Evolutionary conservation across 176 grass and related monocot species (phyloP), one percentile per base, ranked within the genome.

Genomic region (Carex pumila): DNA sequence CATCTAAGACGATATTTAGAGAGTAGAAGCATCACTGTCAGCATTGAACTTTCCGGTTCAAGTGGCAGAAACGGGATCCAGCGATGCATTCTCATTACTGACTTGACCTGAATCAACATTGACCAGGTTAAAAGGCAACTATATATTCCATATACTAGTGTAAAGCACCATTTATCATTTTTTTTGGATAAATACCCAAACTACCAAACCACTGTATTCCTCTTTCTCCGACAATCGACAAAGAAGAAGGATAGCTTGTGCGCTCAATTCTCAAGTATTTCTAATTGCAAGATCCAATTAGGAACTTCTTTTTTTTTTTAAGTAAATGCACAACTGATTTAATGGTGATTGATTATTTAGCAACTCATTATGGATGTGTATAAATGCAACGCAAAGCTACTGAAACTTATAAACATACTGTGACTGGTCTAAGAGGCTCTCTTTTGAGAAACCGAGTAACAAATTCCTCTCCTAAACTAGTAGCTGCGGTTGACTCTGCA

Each of bases 1-100:
- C 91, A 95, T 87, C 93, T 95, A 84, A 98, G 87, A 83, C 93
- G 88, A 54, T 98, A 95, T 83, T 98, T 98, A 43, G 96, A 98
- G 47, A 98, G 96, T 87, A 98, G 86, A 45, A 98, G 61, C 41
- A 98, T 36, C 69, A 95, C 96, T 58, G 88, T 87, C 70, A 98
- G 91, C 96, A 95, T 95, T 31, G 93, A 89, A 85, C 63, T 93
- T 47, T 89, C 91, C 32, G 91, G 88, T 4, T 84, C 87, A 85
- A 94, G 71, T 41, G 95, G 95, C 19, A 98, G 89, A 19, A 98
- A 98, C 56, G 91, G 95, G 58, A 91, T 81, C 89, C 91, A 91
- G 7, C 25, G 82, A 59, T 91, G 87, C 53, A 88, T 91, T 68
- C 92, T 87, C 47, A 98, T 69, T 68, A 98, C 91, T 12, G 88